A percentile compares a stretch with the other conserved stretches of the same genome.
Conservation (phyloP, 2,329 filamentous ascomycete genomes). For the Aspergillus sp. region DNA sequence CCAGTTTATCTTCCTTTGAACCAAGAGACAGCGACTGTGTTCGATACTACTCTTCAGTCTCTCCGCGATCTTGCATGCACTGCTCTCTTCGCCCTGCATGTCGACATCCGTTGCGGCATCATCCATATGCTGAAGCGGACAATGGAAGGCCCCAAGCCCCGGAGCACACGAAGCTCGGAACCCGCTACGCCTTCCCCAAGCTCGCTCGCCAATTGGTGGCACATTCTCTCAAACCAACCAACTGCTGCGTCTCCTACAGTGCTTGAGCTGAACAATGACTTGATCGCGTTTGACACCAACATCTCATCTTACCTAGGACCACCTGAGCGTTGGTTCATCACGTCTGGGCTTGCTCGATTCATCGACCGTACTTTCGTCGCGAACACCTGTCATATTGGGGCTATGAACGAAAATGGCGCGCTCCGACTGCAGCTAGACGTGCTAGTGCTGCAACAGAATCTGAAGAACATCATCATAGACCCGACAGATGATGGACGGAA, state of each 20-base stretch:
- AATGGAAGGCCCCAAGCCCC: slow-evolving; percentile 60
- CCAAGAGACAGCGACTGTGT: slow-evolving; percentile 78
- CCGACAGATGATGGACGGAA: slow-evolving; percentile 20
- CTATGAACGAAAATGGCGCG: slow-evolving; percentile 82
- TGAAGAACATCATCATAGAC: slow-evolving; percentile 77
- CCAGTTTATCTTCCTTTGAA: slow-evolving; percentile 86
- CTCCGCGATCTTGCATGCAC: slow-evolving; percentile 79
- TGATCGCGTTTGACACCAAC: slow-evolving; percentile 86
- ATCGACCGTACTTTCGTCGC: slow-evolving; percentile 78
- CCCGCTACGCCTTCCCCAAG: slow-evolving; percentile 60
- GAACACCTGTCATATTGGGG: slow-evolving; percentile 69
- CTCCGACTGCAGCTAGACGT: slow-evolving; percentile 92
- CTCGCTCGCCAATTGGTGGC: slow-evolving; percentile 67
- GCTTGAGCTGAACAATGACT: slow-evolving; percentile 76
- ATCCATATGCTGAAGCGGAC: slow-evolving; percentile 72
- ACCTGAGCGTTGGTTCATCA: slow-evolving; percentile 73
- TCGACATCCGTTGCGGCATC: slow-evolving; percentile 84
- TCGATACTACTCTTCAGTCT: slow-evolving; percentile 82
- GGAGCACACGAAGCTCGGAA: slow-evolving; percentile 34
- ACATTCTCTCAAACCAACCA: slow-evolving; percentile 46
- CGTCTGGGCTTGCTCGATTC: slow-evolving; percentile 72
- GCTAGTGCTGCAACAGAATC: slow-evolving; percentile 90
- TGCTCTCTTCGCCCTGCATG: slow-evolving; percentile 80
- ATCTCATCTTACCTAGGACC: slow-evolving; percentile 71
- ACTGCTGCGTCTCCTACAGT: slow-evolving; percentile 63